Base-by-base conservation (phyloP, 148 eudicot genomes). In the Rhododendron henanense region DNA sequence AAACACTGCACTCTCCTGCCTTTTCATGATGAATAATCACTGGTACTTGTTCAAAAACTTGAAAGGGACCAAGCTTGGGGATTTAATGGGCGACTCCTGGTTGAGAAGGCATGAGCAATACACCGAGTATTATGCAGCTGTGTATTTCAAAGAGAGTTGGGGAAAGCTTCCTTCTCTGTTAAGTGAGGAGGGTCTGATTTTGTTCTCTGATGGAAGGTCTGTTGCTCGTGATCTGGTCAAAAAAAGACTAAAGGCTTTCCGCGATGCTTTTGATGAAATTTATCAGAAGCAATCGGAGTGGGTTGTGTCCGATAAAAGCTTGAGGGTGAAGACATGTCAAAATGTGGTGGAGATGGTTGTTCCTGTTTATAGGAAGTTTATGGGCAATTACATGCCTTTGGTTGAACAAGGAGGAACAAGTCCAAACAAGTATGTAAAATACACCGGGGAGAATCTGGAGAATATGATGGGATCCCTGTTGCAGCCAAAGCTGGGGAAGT, bases 21-120 rank as follows among this genome's bases (percentile, higher is more conserved):
- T 95, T 74, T 96, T 96, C 93, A 86, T 94, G 93, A 96, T 96
- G 98, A 96, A 96, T 89, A 93, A 87, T 79, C 92, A 93, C 81
- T 83, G 90, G 82, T 93, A 92, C 90, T 84, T 96, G 83, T 88
- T 80, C 78, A 90, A 91, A 55, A 85, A 87, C 63, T 18, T 89
- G 28, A 91, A 89, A 53, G 94, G 90, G 35, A 92, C 95, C 25
- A 83, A 76, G 85, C 89, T 96, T 2, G 93, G 93, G 2, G 93
- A 95, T 51, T 65, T 96, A 44, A 92, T 96, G 95, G 99, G 98
- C 35, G 88, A 90, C 59, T 81, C 90, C 2, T 93, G 95, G 96
- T 3, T 92, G 77, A 79, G 33, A 78, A 87, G 78, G 48, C 88
- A 90, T 28, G 87, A 91, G 85, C 85, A 88, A 23, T 90, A 88